phyloP scores from a whole-genome alignment of 2,329 filamentous ascomycete genomes.

The Aureobasidium subglaciale region DNA sequence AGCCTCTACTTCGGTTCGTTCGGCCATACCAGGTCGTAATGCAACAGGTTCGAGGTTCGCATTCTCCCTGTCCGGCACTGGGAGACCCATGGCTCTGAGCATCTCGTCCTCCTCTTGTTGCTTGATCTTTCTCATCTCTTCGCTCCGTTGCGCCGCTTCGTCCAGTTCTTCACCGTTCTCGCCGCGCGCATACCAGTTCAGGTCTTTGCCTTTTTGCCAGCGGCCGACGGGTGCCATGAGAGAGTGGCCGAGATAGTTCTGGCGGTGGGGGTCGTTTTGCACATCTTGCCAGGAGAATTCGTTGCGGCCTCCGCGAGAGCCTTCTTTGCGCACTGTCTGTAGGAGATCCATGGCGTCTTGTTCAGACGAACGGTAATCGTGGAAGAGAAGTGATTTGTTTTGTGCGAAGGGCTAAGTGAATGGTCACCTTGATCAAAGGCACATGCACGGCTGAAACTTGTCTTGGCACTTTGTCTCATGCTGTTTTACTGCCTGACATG shows the following conservation, averaged over 20 bases:
- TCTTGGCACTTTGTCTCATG: too few species aligned
- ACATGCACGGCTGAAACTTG: too few species aligned
- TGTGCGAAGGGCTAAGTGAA: too few species aligned
- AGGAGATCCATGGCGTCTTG: slow-evolving; percentile 72
- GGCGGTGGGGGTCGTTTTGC: slow-evolving; percentile 75
- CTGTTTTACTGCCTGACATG: too few species aligned
- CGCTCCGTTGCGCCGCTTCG: slow-evolving; percentile 57
- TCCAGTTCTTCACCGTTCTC: slow-evolving; percentile 43
- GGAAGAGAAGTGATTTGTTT: too few species aligned
- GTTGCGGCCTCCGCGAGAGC: slow-evolving; percentile 73
- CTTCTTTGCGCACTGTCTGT: slow-evolving; percentile 85
- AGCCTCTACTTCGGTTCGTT: slow-evolving; percentile 6
- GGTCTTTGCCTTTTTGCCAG: slow-evolving; percentile 74
- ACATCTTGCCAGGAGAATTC: slow-evolving; percentile 98
- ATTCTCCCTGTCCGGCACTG: slow-evolving; percentile 46
- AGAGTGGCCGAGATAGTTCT: slow-evolving; percentile 85
- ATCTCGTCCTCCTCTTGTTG: slow-evolving; percentile 91
- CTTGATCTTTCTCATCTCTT: slow-evolving; percentile 64
- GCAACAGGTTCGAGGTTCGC: slow-evolving; percentile 36
- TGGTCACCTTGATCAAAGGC: too few species aligned
- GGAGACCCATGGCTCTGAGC: slow-evolving; percentile 69
- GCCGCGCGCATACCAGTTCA: slow-evolving; percentile 58
- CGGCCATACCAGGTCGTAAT: slow-evolving; percentile 27
- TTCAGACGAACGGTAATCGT: too few species aligned
- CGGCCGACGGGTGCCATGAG: slow-evolving; percentile 83